Percentiles rank a stretch among this genome's conserved stretches.
These are phyloP conservation scores for Neonectria neomacrospora DNA, from an alignment of 2,329 filamentous ascomycete species.

Conservation along the genomic window DNA sequence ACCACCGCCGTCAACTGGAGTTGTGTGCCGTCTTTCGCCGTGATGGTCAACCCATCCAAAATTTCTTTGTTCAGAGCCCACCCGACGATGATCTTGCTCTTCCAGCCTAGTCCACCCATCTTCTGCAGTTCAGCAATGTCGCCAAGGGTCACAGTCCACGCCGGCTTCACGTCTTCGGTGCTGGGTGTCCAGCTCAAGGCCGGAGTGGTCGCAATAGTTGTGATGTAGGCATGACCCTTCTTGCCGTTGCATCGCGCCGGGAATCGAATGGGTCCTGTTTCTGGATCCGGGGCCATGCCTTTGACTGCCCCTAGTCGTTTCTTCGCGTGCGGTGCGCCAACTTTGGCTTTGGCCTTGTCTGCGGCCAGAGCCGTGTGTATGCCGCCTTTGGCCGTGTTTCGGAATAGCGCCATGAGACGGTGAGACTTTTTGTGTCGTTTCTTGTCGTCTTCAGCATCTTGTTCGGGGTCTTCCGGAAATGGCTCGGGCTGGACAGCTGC, in stretches of 20 bases:
- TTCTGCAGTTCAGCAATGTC: conserved; percentile 82
- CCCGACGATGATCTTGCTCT: conserved; percentile 82
- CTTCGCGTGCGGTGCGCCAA: conserved; percentile 67
- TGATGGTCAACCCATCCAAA: conserved; percentile 78
- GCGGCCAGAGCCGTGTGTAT: conserved; percentile 78
- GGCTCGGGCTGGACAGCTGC: conserved; percentile 64
- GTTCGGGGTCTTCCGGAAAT: conserved; percentile 50
- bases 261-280: conserved; percentile 80
- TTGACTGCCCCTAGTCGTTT: conserved; percentile 77
- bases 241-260: conserved; percentile 75
- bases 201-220: conserved; percentile 72
- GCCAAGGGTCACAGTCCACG: conserved; percentile 76
- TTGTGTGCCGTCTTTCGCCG: conserved; percentile 64
- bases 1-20: conserved; percentile 77
- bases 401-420: conserved; percentile 71
- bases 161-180: conserved; percentile 64
- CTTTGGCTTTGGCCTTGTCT: conserved; percentile 76
- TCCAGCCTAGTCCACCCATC: conserved; percentile 85
- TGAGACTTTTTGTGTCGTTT: conserved; percentile 55
- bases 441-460: conserved; percentile 57
- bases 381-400: conserved; percentile 74
- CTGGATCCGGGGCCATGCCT: conserved; percentile 51
- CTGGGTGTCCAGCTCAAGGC: conserved; percentile 73
- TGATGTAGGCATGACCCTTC: conserved; percentile 78
- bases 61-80: conserved; percentile 81